phyloP scores from a whole-genome alignment of 805 yeast genomes.

The Candida maltosa region DNA sequence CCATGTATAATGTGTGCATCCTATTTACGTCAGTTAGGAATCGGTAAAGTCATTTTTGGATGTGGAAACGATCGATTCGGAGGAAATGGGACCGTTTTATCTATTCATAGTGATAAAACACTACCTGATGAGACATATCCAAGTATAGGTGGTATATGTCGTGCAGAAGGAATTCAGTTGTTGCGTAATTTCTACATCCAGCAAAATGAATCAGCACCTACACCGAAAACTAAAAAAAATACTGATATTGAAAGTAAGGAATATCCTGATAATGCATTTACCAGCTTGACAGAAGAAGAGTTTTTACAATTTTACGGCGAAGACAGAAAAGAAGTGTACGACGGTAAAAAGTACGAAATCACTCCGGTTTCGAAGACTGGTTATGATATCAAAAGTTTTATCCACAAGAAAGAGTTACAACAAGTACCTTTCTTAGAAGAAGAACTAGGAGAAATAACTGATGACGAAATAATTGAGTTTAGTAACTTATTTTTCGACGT shows the following conservation, averaged over 20 bases:
- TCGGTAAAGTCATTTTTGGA: slow-evolving; percentile 77
- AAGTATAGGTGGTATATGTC: slow-evolving; percentile 72
- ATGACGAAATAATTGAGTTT: slow-evolving; percentile 18
- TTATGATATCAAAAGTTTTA: slow-evolving; percentile 16
- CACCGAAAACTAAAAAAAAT: slow-evolving; percentile 69
- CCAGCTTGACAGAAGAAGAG: slow-evolving; percentile 43
- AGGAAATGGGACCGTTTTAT: slow-evolving; percentile 86
- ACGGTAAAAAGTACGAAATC: slow-evolving; percentile 16
- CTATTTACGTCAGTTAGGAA: slow-evolving; percentile 76
- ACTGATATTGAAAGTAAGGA: slow-evolving; percentile 53
- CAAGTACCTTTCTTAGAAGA: slow-evolving; percentile 13
- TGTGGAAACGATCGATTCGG: slow-evolving; percentile 96
- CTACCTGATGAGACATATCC: slow-evolving; percentile 34
- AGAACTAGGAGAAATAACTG: slow-evolving; percentile 11
- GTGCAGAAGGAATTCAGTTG: slow-evolving; percentile 80
- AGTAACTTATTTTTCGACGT: slow-evolving; percentile 23
- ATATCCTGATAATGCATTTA: slow-evolving; percentile 56
- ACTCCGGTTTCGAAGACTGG: slow-evolving; percentile 21
- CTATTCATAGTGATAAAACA: slow-evolving; percentile 29
- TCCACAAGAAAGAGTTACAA: slow-evolving; percentile 9
- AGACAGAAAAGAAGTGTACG: slow-evolving; percentile 17
- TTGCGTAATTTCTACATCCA: slow-evolving; percentile 79
- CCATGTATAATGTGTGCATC: slow-evolving; percentile 99
- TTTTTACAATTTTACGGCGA: slow-evolving; percentile 48
- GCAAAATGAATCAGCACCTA: slow-evolving; percentile 85